Evolutionary conservation across 129 eudicot genomes (phyloP).

Genomic region (Scalesia atractyloides): DNA sequence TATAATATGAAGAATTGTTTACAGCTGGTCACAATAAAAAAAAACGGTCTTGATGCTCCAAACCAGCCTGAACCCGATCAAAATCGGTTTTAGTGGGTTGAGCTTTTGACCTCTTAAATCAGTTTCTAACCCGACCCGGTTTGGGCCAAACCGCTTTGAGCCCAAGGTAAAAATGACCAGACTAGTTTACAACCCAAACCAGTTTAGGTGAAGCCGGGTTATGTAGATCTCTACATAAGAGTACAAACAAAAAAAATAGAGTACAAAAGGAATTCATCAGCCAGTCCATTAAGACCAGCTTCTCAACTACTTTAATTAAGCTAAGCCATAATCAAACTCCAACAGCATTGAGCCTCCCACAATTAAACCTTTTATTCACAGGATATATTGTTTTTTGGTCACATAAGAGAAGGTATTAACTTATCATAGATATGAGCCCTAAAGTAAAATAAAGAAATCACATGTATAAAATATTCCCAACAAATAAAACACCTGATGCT

Average conservation of each 20-base stretch:
- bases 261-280: neutral
- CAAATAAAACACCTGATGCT: conserved; percentile 33
- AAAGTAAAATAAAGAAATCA: conserved; percentile 21
- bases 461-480: conserved; percentile 27
- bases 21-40: no score
- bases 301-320: neutral
- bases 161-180: no score
- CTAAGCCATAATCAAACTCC: conserved; percentile 4
- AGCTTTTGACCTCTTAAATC: no score
- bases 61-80: no score
- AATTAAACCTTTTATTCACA: neutral
- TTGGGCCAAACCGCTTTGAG: no score
- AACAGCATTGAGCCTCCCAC: neutral
- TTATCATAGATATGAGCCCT: neutral
- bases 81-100: no score
- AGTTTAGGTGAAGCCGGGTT: no score
- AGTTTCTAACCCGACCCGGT: no score
- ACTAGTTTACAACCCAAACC: no score
- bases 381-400: neutral
- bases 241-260: neutral
- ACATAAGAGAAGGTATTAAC: neutral
- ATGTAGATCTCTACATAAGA: no score
- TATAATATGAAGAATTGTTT: no score
- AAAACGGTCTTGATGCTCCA: no score
- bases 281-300: conserved; percentile 1